phyloP scores from a whole-genome alignment of 371 early-diverging fungal species.

The Nosema muscidifuracis region DNA sequence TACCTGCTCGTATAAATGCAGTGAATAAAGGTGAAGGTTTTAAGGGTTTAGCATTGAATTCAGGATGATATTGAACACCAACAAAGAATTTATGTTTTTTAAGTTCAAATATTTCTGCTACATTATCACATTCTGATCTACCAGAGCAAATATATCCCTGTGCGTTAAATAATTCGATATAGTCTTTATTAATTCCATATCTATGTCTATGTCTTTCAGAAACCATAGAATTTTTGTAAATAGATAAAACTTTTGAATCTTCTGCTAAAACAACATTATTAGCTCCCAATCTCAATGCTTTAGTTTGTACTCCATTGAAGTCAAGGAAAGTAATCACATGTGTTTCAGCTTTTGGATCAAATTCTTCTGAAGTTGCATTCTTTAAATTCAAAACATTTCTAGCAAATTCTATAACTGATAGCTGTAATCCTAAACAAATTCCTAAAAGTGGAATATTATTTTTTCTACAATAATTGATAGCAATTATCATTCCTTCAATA shows the following conservation, averaged over 20 bases:
- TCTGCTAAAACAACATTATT: constrained; percentile 75
- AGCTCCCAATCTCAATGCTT: constrained; percentile 82
- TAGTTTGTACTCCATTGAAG: constrained; percentile 63
- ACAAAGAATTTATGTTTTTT: constrained; percentile 81
- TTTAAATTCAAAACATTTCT: constrained; percentile 78
- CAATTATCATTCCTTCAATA: constrained; percentile 86
- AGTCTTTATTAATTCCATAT: constrained; percentile 88
- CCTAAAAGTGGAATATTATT: constrained; percentile 93
- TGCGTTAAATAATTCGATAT: constrained; percentile 69
- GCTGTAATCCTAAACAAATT: constrained; percentile 95
- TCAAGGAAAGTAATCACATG: constrained; percentile 87
- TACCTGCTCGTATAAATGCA: constrained; percentile 79
- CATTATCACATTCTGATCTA: constrained; percentile 77
- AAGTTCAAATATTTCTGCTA: constrained; percentile 90
- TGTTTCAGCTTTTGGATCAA: constrained; percentile 66
- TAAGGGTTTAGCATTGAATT: constrained; percentile 85
- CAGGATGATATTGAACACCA: constrained; percentile 96
- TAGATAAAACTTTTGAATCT: constrained; percentile 38
- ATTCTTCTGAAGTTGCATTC: constrained; percentile 62
- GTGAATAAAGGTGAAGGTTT: constrained; percentile 81
- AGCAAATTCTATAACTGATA: constrained; percentile 92
- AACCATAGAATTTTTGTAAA: constrained; percentile 69
- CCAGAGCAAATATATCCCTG: constrained; percentile 82
- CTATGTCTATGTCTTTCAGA: constrained; percentile 94
- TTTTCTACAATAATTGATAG: constrained; percentile 92